phyloP scores from a whole-genome alignment of 352 stramenopile genomes.

The Phytophthora pisi region DNA sequence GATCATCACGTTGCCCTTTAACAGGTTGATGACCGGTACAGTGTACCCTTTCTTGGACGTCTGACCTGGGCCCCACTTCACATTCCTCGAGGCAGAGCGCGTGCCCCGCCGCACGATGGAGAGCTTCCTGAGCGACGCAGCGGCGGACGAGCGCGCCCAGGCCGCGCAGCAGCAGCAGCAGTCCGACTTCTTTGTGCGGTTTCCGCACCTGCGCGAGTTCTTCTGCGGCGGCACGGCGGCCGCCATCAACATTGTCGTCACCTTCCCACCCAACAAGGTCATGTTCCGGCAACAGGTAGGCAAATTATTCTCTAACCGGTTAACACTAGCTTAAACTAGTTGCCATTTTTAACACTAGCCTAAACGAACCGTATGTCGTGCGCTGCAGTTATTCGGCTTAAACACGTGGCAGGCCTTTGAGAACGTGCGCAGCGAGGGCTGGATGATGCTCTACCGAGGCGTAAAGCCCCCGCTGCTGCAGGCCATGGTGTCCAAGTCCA shows the following conservation, averaged over 20 bases:
- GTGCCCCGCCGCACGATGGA: conserved; percentile 22
- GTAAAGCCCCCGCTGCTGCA: conserved; percentile 85
- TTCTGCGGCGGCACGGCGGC: conserved; percentile 79
- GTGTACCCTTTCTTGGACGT: not conserved
- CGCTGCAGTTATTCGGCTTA: conserved; percentile 69
- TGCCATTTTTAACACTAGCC: not conserved
- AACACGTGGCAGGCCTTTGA: conserved; percentile 73
- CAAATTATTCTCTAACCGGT: not conserved
- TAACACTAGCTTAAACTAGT: not conserved
- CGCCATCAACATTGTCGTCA: conserved; percentile 89
- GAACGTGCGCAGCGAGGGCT: conserved; percentile 68
- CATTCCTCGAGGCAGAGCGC: not conserved
- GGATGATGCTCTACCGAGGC: conserved; percentile 80
- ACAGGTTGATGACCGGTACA: not conserved
- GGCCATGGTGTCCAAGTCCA: conserved; percentile 85
- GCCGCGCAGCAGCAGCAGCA: not conserved
- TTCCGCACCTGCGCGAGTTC: conserved; percentile 83
- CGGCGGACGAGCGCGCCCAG: conserved; percentile 12
- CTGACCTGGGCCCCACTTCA: not conserved
- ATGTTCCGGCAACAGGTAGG: conserved; percentile 91
- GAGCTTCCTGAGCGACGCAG: conserved; percentile 32
- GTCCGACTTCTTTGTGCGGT: conserved; percentile 49
- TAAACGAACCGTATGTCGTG: conserved; percentile 4
- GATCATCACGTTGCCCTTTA: not conserved
- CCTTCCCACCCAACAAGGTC: conserved; percentile 89